Base-by-base conservation (phyloP, 2,329 filamentous ascomycete genomes). In the Aspergillus fijiensis region DNA sequence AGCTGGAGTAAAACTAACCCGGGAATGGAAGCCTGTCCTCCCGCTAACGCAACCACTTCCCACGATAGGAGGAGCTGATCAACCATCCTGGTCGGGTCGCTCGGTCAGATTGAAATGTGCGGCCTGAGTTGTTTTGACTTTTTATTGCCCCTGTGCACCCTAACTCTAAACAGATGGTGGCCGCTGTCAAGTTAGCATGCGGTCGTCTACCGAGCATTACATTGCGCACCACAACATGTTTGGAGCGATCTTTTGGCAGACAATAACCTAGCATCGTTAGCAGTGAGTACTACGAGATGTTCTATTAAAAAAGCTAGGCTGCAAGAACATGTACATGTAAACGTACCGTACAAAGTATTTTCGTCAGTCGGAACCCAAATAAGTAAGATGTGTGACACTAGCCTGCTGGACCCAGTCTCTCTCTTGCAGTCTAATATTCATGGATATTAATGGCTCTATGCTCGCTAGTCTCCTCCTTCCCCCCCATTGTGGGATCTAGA, bases 1-100 rank as follows among this genome's bases (percentile, higher is more conserved):
- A 14, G 23, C 49, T 25, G 49, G 49, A 29, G 23, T 7, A n/a
- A 56, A 33, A 39, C 62, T 61, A 65, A 49, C 39, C 63, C 56
- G 23, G 47, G 51, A 62, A 27, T 10, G 52, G 61, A 49, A 63
- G 55, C 50, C 55, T 39, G 50, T 54, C 63, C 61, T 55, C 31
- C 7, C 39, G 27, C 58, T 57, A 60, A 31, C 23, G n/a, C 25
- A 54, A n/a, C 16, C 39, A 19, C 7, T 45, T 45, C 5, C 39
- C 14, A n/a, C 19, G 39, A 45, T 45, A 45, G 39, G 39, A 45
- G 39, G 39, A 19, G 39, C 16, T 45, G 39, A 48, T 16, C 25
- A 31, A 11, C 19, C 23, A 48, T 55, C 53, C 53, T 47, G 25
- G 53, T 55, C 45, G 53, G 16, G 39, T 35, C 12, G 33, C 27